Conservation (phyloP, 2,329 filamentous ascomycete species). For the Curvularia spicifera region DNA sequence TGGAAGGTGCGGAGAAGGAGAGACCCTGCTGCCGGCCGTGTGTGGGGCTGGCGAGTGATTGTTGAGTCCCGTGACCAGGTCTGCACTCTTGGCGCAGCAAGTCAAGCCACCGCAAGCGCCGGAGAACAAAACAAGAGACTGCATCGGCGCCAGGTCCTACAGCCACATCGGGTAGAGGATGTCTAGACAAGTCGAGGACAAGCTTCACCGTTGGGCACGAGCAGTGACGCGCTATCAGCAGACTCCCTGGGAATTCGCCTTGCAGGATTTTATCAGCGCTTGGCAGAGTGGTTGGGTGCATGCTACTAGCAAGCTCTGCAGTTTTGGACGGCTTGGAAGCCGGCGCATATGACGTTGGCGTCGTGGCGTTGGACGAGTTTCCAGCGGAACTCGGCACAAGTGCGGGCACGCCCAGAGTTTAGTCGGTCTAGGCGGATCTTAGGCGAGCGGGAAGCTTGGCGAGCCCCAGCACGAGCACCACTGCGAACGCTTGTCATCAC, state of each 20-base stretch:
- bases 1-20: slow-evolving; percentile 8
- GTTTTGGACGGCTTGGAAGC: slow-evolving; percentile 19
- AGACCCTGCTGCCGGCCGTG: neutral
- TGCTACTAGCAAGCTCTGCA: slow-evolving; percentile 19
- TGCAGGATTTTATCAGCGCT: slow-evolving; percentile 19
- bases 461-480: slow-evolving; percentile 2
- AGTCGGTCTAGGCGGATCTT: slow-evolving; percentile 28
- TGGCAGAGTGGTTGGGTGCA: slow-evolving; percentile 20
- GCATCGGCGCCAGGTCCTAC: slow-evolving; percentile 22
- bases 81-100: slow-evolving; percentile 23
- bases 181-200: slow-evolving; percentile 28
- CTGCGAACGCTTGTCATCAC: slow-evolving; percentile 8
- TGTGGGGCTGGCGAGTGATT: slow-evolving; percentile 9
- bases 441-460: slow-evolving; percentile 23
- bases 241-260: slow-evolving; percentile 6
- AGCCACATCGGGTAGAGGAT: slow-evolving; percentile 17
- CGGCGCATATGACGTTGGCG: slow-evolving; percentile 26
- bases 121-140: slow-evolving; percentile 32
- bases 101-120: slow-evolving; percentile 16
- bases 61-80: slow-evolving; percentile 33
- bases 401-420: slow-evolving; percentile 20
- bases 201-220: slow-evolving; percentile 34
- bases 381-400: slow-evolving; percentile 23
- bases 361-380: slow-evolving; percentile 12
- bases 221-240: slow-evolving; percentile 21